Conservation (phyloP, 2,329 filamentous ascomycete genomes). For the Trichoderma simmonsii region DNA sequence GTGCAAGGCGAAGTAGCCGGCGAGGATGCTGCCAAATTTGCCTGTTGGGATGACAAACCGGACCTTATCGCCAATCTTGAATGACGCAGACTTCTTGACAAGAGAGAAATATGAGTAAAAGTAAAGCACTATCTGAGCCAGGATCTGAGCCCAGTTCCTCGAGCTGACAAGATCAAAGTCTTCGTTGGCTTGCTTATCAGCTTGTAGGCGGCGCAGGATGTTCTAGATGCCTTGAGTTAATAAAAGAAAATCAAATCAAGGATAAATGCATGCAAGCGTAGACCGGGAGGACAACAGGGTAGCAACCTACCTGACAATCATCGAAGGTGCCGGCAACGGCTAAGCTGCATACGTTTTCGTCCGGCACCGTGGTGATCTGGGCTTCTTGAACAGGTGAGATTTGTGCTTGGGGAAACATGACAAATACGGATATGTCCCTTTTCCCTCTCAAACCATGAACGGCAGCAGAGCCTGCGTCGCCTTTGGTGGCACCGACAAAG, state of each 20-base stretch:
- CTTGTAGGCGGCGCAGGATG: conserved; percentile 90
- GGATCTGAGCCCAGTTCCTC: conserved; percentile 93
- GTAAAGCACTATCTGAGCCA: conserved; percentile 97
- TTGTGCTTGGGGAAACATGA: conserved; percentile 86
- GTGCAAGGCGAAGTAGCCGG: conserved; percentile 84
- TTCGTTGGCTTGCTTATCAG: conserved; percentile 78
- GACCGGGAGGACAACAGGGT: background rate
- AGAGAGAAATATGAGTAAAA: conserved; percentile 92
- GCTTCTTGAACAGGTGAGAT: conserved; percentile 91
- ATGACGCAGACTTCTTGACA: conserved; percentile 54
- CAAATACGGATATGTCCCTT: conserved; percentile 95
- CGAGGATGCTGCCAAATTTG: conserved; percentile 94
- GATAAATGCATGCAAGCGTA: background rate
- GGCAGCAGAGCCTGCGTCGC: conserved; percentile 88
- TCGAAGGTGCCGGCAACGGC: conserved; percentile 90
- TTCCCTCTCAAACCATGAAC: conserved; percentile 94
- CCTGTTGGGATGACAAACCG: conserved; percentile 91
- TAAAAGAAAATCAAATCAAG: conserved; percentile 64
- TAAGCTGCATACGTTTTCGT: conserved; percentile 89
- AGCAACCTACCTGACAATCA: conserved; percentile 71
- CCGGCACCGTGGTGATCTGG: conserved; percentile 93
- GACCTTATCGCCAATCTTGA: conserved; percentile 64
- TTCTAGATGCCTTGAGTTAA: conserved; percentile 80
- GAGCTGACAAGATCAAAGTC: conserved; percentile 88
- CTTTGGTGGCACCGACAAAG: conserved; percentile 81